A percentile compares a stretch with the other conserved stretches of the same genome.
Evolutionary conservation across 2,329 filamentous ascomycete species (phyloP).

Genomic region (Phoma sp.): DNA sequence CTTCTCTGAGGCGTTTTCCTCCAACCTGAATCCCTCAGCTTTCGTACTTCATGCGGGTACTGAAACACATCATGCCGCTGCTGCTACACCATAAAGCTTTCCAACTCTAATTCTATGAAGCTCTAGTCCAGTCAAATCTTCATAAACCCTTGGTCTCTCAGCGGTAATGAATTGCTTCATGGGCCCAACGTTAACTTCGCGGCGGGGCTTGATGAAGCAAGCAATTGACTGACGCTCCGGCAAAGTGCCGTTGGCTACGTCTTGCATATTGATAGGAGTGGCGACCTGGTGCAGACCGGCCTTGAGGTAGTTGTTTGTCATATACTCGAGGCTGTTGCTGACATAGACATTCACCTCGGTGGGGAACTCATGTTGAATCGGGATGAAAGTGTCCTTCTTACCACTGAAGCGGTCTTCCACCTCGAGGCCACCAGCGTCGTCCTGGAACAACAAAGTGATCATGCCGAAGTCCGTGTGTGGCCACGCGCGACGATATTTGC

Average conservation of each 20-base stretch:
- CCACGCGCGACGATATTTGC: slow-evolving; percentile 13
- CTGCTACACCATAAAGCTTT: no score
- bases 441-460: slow-evolving; percentile 44
- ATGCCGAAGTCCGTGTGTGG: slow-evolving; percentile 30
- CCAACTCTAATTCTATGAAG: no score
- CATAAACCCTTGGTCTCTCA: no score
- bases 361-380: slow-evolving; percentile 7
- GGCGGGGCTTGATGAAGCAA: slow-evolving; percentile 2
- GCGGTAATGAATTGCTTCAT: slow-evolving; percentile 1
- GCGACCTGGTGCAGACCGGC: slow-evolving; percentile 46
- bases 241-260: not conserved
- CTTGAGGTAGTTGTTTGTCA: slow-evolving; percentile 47
- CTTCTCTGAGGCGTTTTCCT: no score
- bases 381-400: slow-evolving; percentile 10
- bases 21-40: no score
- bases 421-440: slow-evolving; percentile 41
- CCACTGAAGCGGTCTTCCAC: slow-evolving; percentile 30
- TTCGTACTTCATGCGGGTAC: no score
- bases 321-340: slow-evolving; percentile 49
- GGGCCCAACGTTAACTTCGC: not conserved
- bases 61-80: no score
- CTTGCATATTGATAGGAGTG: not conserved
- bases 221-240: slow-evolving; percentile 6
- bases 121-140: no score
- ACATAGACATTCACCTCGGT: slow-evolving; percentile 50